phyloP scores from a whole-genome alignment of 306 rosid genomes.

The Rosa multiflora region DNA sequence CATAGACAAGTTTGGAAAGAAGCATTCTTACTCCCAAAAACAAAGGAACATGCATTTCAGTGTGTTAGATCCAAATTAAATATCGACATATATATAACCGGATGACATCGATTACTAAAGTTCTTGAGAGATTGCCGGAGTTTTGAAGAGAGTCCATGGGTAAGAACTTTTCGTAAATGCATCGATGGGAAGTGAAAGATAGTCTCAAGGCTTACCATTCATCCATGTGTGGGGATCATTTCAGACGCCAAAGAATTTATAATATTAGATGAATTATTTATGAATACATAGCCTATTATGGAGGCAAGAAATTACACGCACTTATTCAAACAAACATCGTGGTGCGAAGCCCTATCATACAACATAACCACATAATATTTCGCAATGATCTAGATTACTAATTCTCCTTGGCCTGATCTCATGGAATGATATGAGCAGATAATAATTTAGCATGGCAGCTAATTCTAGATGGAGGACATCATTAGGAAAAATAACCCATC shows the following conservation, averaged over 20 bases:
- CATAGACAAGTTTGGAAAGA: background rate
- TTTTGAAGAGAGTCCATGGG: too few species aligned
- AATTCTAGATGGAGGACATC: slow-evolving; percentile 29
- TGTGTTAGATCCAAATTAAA: too few species aligned
- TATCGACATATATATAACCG: too few species aligned
- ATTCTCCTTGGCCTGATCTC: background rate
- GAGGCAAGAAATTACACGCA: slow-evolving; percentile 4
- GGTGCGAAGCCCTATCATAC: background rate
- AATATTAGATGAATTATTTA: background rate
- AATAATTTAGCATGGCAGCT: background rate
- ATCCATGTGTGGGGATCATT: background rate
- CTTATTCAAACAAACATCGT: background rate
- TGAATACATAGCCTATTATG: background rate
- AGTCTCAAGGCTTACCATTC: too few species aligned
- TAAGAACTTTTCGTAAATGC: too few species aligned
- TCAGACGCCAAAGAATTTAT: background rate
- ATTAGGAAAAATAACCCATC: slow-evolving; percentile 35
- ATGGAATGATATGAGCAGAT: background rate
- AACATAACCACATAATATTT: background rate
- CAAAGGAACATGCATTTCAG: too few species aligned
- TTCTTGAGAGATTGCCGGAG: too few species aligned
- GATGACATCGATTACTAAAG: too few species aligned
- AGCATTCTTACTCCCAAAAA: background rate
- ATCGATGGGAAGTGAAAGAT: too few species aligned
- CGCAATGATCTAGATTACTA: background rate